Evolutionary conservation across 2,329 filamentous ascomycete species (phyloP), one percentile per base, ranked within the genome.

Genomic region (Fusarium anthophilum): DNA sequence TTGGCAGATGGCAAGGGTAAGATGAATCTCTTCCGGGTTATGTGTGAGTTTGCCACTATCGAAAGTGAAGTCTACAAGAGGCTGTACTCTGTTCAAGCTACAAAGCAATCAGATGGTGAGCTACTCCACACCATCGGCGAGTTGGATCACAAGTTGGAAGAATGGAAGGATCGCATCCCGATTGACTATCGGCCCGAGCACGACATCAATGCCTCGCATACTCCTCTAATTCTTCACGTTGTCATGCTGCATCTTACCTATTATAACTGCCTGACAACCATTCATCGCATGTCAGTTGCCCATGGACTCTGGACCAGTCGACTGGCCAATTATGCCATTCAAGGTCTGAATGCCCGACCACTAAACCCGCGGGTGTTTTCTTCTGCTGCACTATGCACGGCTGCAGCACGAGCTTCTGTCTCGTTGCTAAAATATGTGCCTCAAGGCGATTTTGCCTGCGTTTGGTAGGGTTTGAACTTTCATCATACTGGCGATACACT

Each of bases 261-360:
- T 83, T 98, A 98, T 86, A 99, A 99, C 81, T 98, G 95, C 78
- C 85, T 99, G 58, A 98, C 96, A 2, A 99, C 96, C 0, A 98
- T 99, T 73, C 96, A 99, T 81, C 94, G 96, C 58, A 99, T 98
- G 96, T 97, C 94, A 47, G 93, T 98, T 37, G 96, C 98, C 78
- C 95, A 98, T 80, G 96, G 96, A 20, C 98, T 98, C 84, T 99
- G 96, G 96, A 98, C 96, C 3, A 98, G 94, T 79, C 91, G 96
- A 43, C 84, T 99, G 45, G 97, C 95, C 43, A 96, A 98, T 79
- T 98, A 95, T 79, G 96, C 96, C 22, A 96, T 98, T 63, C 94
- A 98, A 81, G 96, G 96, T 2, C 86, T 98, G 47, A 98, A 98
- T 81, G 92, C 95, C 1, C 89, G 93, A 73, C 95, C 96, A 2